Percentiles rank a stretch among this genome's conserved stretches.
Evolutionary conservation across 2,329 filamentous ascomycete genomes (phyloP).

Genomic region (Sporothrix curviconia): DNA sequence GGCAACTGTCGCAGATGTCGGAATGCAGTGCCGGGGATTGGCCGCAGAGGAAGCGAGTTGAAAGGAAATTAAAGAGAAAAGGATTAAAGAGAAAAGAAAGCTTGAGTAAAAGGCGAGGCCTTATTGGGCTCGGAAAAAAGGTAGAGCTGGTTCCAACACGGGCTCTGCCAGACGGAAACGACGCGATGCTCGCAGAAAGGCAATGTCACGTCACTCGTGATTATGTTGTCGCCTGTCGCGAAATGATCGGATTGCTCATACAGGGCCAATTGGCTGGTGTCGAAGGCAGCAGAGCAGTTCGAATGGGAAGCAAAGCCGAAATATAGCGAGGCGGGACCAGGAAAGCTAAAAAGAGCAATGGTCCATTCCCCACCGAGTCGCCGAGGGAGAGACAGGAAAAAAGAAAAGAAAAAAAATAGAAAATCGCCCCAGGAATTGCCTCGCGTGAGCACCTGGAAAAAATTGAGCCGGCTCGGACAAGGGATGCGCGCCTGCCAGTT

Average conservation of each 20-base stretch:
- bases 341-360: background rate
- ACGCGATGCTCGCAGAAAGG: background rate
- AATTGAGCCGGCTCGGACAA: conserved; percentile 4
- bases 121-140: background rate
- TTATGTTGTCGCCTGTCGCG: conserved; percentile 1
- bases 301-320: background rate
- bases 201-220: background rate
- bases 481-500: background rate
- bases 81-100: background rate
- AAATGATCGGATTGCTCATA: background rate
- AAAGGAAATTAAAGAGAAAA: too few relatives aligned
- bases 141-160: background rate
- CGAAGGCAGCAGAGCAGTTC: background rate
- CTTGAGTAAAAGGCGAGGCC: background rate
- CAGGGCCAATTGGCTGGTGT: background rate
- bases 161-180: background rate
- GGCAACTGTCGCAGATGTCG: background rate
- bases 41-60: background rate
- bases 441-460: conserved; percentile 11
- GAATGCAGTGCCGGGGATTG: background rate
- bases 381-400: background rate
- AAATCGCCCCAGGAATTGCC: conserved; percentile 5
- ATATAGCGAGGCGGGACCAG: background rate
- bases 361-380: background rate
- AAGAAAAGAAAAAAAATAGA: too few relatives aligned